Base-by-base conservation (phyloP, 2,329 filamentous ascomycete genomes). In the Paracoccidioides lutzii region DNA sequence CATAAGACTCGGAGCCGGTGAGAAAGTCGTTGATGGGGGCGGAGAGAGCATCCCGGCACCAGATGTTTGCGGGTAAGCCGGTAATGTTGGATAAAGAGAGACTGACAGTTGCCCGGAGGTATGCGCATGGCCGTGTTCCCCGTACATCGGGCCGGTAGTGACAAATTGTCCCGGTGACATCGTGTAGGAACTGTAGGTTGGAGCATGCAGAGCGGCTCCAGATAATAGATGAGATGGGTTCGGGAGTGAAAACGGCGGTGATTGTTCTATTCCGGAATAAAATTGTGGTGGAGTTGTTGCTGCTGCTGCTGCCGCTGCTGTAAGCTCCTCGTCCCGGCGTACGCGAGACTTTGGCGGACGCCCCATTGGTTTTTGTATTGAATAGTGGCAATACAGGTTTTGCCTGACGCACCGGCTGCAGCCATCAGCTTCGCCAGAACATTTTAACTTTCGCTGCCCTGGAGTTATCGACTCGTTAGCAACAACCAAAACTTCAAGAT, bases 371-470 rank as follows among this genome's bases (percentile, higher is more conserved):
- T 76, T 76, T 61, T 76, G 74, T 55, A 69, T 61, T 4, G 74
- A 76, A 60, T 76, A 76, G 55, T 74, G 69, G 59, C 74, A 76
- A 52, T 55, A 51, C 30, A 76, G 63, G 4, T 64, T 64, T 56
- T 76, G 72, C 52, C 71, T 73, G 41, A 67, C 53, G 58, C 74
- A 76, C 55, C 74, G 69, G 54, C 60, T 64, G 57, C 74, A 76
- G 6, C 73, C 74, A 8, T 60, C 61, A n/a, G 63, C 51, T 56
- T 76, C 72, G 2, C 74, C 73, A 1, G 74, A 75, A 63, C 74
- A 76, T 66, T 75, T 76, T 55, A 76, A 62, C 60, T 76, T 76
- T 44, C 74, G 69, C 60, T 72, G 72, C 58, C 74, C 74, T 76
- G 56, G 49, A 57, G 62, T 40, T 62, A 30, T 2, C 22, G 22